Evolutionary conservation across 2,329 filamentous ascomycete genomes (phyloP).

Genomic region (Pseudocercospora crystallina): DNA sequence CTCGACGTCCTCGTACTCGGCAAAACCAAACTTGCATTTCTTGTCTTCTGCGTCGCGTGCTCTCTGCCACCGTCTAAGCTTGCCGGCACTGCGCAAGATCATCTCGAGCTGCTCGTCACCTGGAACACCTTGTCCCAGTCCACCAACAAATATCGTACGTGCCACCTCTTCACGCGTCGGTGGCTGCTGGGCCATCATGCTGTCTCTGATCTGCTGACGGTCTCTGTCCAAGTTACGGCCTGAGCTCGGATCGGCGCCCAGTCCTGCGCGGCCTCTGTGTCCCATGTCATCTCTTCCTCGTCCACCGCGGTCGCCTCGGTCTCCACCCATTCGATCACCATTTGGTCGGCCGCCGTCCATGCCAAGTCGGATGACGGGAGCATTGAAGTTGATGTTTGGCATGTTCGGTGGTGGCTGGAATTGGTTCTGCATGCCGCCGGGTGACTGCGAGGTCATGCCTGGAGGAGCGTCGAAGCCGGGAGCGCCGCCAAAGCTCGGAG

Average conservation of each 20-base stretch:
- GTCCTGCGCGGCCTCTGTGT: conserved; percentile 46
- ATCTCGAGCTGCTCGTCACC: conserved; percentile 77
- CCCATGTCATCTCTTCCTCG: conserved; percentile 38
- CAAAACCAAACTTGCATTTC: conserved; percentile 87
- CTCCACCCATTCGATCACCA: conserved; percentile 43
- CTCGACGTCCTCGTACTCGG: conserved; percentile 89
- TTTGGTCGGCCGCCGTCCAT: conserved; percentile 66
- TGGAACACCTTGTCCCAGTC: conserved; percentile 75
- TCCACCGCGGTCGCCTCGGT: conserved; percentile 21
- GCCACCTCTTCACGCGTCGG: conserved; percentile 88
- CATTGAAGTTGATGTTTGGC: conserved; percentile 97
- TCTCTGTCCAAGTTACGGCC: conserved; percentile 57
- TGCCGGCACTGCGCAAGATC: conserved; percentile 72
- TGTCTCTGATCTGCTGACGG: conserved; percentile 31
- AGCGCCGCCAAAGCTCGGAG: conserved; percentile 75
- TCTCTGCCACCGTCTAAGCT: conserved; percentile 79
- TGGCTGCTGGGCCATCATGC: conserved; percentile 59
- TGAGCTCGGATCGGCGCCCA: conserved; percentile 54
- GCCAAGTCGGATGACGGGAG: conserved; percentile 90
- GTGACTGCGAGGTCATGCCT: conserved; percentile 71
- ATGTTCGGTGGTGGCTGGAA: conserved; percentile 90
- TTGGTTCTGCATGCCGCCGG: conserved; percentile 75
- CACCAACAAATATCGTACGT: conserved; percentile 84
- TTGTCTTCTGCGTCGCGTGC: conserved; percentile 76
- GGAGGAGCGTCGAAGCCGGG: conserved; percentile 78